Evolutionary conservation across 768 basidiomycete species (phyloP).

Genomic region (Collybiopsis luxurians): DNA sequence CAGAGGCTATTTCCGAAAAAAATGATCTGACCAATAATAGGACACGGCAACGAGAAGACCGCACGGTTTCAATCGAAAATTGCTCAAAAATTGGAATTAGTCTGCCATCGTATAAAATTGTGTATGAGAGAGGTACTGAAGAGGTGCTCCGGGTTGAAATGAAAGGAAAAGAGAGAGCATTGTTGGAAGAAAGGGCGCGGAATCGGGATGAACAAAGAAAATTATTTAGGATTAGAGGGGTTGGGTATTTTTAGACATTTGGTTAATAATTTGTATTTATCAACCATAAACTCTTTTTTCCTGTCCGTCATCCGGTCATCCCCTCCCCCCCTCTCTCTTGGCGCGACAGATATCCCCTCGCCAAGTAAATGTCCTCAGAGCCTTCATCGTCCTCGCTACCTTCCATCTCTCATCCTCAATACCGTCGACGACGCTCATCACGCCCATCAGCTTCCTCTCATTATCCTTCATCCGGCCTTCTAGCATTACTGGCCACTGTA

Average conservation of each 20-base stretch:
- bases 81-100: constrained; percentile 54
- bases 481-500: constrained; percentile 56
- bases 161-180: constrained; percentile 30
- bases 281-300: not conserved
- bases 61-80: constrained; percentile 21
- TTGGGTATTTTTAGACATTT: not conserved
- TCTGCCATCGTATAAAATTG: constrained; percentile 60
- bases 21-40: constrained; percentile 1
- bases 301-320: not conserved
- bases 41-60: constrained; percentile 22
- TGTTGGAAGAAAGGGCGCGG: constrained; percentile 27
- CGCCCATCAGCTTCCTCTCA: constrained; percentile 14
- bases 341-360: not conserved
- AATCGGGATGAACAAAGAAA: not conserved
- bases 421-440: constrained; percentile 21
- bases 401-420: constrained; percentile 14
- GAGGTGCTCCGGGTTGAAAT: constrained; percentile 43
- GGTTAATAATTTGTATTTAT: constrained; percentile 4
- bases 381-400: not conserved
- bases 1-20: not conserved
- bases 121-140: constrained; percentile 67
- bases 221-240: not conserved
- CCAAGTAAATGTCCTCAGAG: constrained; percentile 8
- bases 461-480: constrained; percentile 47
- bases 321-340: not conserved